Evolutionary conservation across 768 basidiomycete species (phyloP).

Genomic region (Leucogyrophana mollusca): DNA sequence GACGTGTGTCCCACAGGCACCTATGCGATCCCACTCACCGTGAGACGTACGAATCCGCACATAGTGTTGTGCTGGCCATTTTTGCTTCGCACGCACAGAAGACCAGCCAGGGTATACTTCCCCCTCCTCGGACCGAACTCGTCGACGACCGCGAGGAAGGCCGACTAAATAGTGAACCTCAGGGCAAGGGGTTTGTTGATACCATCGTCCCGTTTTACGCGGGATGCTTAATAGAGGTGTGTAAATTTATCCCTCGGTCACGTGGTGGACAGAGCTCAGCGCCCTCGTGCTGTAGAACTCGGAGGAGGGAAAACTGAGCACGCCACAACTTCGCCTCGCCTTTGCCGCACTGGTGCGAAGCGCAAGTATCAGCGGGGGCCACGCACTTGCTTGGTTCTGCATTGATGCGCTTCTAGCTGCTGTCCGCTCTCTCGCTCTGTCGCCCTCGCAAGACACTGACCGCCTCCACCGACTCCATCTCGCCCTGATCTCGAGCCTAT

Average conservation of each 20-base stretch:
- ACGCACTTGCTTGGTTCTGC: constrained; percentile 67
- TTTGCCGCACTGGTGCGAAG: constrained; percentile 69
- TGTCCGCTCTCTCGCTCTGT: constrained; percentile 34
- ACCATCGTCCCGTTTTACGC: constrained; percentile 75
- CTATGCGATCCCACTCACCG: constrained; percentile 56
- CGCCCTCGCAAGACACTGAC: constrained; percentile 12
- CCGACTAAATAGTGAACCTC: neutral
- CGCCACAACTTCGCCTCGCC: constrained; percentile 68
- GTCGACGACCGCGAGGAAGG: no score
- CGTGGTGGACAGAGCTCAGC: constrained; percentile 1
- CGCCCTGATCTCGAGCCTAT: constrained; percentile 61
- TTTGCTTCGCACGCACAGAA: constrained; percentile 60
- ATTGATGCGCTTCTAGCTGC: constrained; percentile 52
- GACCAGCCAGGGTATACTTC: constrained; percentile 10
- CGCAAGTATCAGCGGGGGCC: constrained; percentile 43
- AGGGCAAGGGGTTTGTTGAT: constrained; percentile 42
- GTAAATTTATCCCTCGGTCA: neutral
- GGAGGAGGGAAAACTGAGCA: constrained; percentile 55
- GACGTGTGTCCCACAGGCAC: constrained; percentile 42
- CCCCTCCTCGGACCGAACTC: constrained; percentile 6
- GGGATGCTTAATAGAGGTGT: constrained; percentile 61
- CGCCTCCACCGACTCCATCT: constrained; percentile 57
- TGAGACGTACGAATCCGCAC: constrained; percentile 84
- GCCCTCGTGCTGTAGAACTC: constrained; percentile 51
- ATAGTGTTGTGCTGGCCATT: constrained; percentile 78